Percentiles rank a stretch among this genome's conserved stretches.
Evolutionary conservation across 179 eudicot species (phyloP).

Genomic region (Heliamphora pulchella): DNA sequence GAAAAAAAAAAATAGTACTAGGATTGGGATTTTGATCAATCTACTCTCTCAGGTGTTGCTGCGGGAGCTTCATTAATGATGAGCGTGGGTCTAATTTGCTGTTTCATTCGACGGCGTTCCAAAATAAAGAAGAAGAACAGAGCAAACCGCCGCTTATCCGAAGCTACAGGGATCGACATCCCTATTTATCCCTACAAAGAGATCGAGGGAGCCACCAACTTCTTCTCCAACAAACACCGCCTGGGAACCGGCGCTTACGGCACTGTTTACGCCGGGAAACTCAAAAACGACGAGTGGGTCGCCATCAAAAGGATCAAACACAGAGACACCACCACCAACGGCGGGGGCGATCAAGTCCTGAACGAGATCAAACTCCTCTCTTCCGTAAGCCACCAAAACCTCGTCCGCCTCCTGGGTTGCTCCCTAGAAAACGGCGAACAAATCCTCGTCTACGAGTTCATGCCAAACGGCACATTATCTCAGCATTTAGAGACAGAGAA

Average conservation of each 20-base stretch:
- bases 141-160: constrained; percentile 21
- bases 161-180: constrained; percentile 32
- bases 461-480: constrained; percentile 57
- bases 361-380: constrained; percentile 55
- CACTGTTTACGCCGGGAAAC: constrained; percentile 49
- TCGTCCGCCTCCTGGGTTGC: constrained; percentile 50
- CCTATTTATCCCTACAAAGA: constrained; percentile 48
- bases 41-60: constrained; percentile 30
- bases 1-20: too few species aligned
- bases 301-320: constrained; percentile 52
- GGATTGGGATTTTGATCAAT: too few species aligned
- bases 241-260: constrained; percentile 62
- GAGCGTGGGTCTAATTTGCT: constrained; percentile 28
- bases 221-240: constrained; percentile 44
- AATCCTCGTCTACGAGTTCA: constrained; percentile 51
- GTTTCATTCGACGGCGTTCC: constrained; percentile 25
- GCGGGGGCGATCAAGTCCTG: constrained; percentile 27
- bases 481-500: constrained; percentile 38
- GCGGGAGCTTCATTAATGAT: constrained; percentile 39
- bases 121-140: constrained; percentile 18
- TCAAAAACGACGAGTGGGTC: constrained; percentile 38
- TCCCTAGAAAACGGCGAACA: constrained; percentile 43
- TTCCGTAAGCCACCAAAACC: constrained; percentile 47
- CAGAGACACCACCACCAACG: constrained; percentile 25
- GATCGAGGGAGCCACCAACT: constrained; percentile 44